phyloP scores from a whole-genome alignment of 192 early-diverging fungal genomes.

The Tieghemiomyces parasiticus region DNA sequence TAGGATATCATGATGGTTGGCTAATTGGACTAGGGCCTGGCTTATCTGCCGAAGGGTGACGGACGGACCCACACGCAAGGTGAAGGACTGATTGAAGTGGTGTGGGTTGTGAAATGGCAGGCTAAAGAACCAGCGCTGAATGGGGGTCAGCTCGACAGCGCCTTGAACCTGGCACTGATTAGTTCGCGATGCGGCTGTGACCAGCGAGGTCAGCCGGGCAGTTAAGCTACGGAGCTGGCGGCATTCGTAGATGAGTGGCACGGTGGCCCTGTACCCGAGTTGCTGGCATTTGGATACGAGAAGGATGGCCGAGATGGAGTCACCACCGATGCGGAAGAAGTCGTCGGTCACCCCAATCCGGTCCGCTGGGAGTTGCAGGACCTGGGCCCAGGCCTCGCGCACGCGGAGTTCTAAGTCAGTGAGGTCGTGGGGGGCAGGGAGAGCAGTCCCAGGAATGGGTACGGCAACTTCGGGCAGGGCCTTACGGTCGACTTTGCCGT shows the following conservation, averaged over 20 bases:
- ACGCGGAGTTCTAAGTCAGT: neutral
- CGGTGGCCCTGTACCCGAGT: constrained; percentile 4
- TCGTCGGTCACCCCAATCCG: neutral
- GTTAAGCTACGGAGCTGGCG: neutral
- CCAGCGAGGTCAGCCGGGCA: neutral
- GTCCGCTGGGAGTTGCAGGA: neutral
- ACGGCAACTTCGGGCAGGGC: neutral
- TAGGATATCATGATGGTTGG: neutral
- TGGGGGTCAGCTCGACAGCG: neutral
- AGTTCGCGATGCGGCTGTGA: neutral
- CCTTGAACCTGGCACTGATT: neutral
- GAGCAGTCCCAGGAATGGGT: neutral
- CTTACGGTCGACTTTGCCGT: neutral
- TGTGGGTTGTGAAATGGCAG: neutral
- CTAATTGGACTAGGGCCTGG: neutral
- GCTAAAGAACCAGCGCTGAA: neutral
- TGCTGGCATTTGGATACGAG: neutral
- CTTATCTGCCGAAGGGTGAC: neutral
- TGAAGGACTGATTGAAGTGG: neutral
- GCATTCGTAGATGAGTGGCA: neutral
- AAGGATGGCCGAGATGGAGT: constrained; percentile 15
- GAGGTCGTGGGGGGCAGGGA: neutral
- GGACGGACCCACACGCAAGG: neutral
- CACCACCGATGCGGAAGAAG: constrained; percentile 24
- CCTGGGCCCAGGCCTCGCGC: neutral